Conservation (phyloP, 2,329 filamentous ascomycete species). For the Sclerotinia borealis region DNA sequence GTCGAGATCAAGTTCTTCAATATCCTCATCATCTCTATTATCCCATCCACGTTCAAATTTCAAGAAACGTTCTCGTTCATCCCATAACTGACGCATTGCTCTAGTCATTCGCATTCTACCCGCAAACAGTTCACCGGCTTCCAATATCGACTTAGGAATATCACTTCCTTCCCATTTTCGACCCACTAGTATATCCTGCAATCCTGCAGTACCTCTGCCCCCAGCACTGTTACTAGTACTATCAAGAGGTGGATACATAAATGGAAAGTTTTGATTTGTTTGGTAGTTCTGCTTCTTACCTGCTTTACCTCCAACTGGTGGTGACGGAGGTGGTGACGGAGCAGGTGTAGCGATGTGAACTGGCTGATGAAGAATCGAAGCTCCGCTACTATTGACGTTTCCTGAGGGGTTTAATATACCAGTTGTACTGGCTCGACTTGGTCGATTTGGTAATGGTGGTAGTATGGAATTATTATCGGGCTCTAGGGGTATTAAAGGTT, state of each 20-base stretch:
- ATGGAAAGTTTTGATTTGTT: constrained; percentile 97
- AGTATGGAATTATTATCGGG: constrained; percentile 86
- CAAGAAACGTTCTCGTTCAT: constrained; percentile 85
- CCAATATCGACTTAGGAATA: constrained; percentile 87
- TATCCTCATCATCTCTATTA: constrained; percentile 36
- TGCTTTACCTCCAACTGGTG: constrained; percentile 77
- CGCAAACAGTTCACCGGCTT: constrained; percentile 89
- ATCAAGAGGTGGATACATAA: constrained; percentile 92
- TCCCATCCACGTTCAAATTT: constrained; percentile 91
- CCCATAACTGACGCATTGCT: constrained; percentile 89
- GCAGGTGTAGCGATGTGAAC: constrained; percentile 98
- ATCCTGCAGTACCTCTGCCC: constrained; percentile 75
- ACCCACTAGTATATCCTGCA: constrained; percentile 75
- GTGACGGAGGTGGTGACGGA: constrained; percentile 90
- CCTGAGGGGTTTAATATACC: constrained; percentile 54
- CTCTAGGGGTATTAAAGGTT: constrained; percentile 75
- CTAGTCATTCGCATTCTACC: constrained; percentile 85
- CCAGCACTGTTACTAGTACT: constrained; percentile 83
- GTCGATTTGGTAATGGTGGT: constrained; percentile 73
- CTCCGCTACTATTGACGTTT: constrained; percentile 50
- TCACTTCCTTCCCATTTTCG: constrained; percentile 90
- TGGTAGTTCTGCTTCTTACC: constrained; percentile 99
- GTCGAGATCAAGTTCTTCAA: constrained; percentile 38
- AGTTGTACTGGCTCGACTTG: constrained; percentile 53
- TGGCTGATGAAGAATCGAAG: constrained; percentile 87